Conservation (phyloP, 1,284 basidiomycete genomes). For the Trichosporon ovoides region DNA sequence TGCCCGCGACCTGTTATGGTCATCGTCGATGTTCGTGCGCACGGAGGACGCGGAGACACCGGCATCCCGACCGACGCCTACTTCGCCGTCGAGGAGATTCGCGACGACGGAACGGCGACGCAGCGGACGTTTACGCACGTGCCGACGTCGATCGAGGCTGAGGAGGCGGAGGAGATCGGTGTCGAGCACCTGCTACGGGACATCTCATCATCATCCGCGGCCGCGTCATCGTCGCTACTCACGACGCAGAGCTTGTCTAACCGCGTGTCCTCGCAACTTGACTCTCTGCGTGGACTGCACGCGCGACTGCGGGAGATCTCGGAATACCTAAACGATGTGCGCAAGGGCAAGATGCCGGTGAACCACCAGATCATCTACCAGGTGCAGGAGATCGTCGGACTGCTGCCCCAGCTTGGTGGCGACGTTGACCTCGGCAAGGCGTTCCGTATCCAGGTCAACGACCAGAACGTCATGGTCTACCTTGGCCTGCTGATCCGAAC, state of each 20-base stretch:
- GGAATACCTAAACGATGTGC: slow-evolving; percentile 79
- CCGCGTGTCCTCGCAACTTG: slow-evolving; percentile 82
- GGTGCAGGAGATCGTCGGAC: slow-evolving; percentile 90
- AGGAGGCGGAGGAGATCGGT: slow-evolving; percentile 97
- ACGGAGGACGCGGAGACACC: slow-evolving; percentile 63
- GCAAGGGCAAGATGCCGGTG: slow-evolving; percentile 71
- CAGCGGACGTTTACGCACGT: slow-evolving; percentile 61
- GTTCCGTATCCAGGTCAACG: slow-evolving; percentile 88
- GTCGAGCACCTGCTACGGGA: slow-evolving; percentile 96
- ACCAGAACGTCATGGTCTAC: slow-evolving; percentile 90
- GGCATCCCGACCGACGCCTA: slow-evolving; percentile 98
- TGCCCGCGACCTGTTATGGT: slow-evolving; percentile 94
- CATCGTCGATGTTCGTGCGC: slow-evolving; percentile 83
- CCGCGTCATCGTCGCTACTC: slow-evolving; percentile 41
- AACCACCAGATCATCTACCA: slow-evolving; percentile 97
- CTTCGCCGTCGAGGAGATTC: slow-evolving; percentile 97
- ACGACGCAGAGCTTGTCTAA: slow-evolving; percentile 69
- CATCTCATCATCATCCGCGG: slow-evolving; percentile 65
- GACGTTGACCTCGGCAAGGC: slow-evolving; percentile 68
- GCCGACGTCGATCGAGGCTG: slow-evolving; percentile 76
- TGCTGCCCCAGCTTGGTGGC: slow-evolving; percentile 71
- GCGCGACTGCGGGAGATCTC: slow-evolving; percentile 80
- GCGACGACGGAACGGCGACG: slow-evolving; percentile 68
- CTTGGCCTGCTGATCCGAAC: slow-evolving; percentile 82
- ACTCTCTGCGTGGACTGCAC: slow-evolving; percentile 85